A percentile compares a stretch with the other conserved stretches of the same genome.
These are phyloP conservation scores for Cyberlindnera saturnus DNA, from an alignment of 805 yeast genomes.

Conservation along the genomic window DNA sequence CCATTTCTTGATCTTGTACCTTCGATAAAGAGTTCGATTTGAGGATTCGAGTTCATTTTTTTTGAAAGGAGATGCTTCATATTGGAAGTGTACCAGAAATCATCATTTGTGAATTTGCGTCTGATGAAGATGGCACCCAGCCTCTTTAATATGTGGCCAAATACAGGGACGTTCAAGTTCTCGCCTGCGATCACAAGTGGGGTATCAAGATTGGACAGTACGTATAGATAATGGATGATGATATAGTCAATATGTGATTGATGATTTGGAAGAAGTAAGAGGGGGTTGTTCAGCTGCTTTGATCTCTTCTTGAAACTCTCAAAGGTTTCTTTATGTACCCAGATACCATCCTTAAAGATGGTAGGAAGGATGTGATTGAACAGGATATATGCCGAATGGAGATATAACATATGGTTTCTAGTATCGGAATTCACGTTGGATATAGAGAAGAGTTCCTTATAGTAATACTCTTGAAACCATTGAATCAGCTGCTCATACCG, in stretches of 20 bases:
- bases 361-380: slow-evolving; percentile 12
- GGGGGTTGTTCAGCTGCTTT: neutral
- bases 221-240: slow-evolving; percentile 16
- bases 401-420: slow-evolving; percentile 3
- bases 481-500: slow-evolving; percentile 7
- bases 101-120: slow-evolving; percentile 13
- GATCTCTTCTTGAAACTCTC: slow-evolving; percentile 6
- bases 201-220: slow-evolving; percentile 13
- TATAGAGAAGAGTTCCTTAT: slow-evolving; percentile 2
- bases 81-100: slow-evolving; percentile 14
- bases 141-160: slow-evolving; percentile 13
- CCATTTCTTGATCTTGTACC: slow-evolving; percentile 23
- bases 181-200: slow-evolving; percentile 23
- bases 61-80: slow-evolving; percentile 9
- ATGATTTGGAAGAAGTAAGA: slow-evolving; percentile 18
- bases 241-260: slow-evolving; percentile 21
- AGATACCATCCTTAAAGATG: slow-evolving; percentile 21
- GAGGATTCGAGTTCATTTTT: slow-evolving; percentile 6
- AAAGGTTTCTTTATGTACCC: slow-evolving; percentile 14
- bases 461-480: slow-evolving; percentile 15
- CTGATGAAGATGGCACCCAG: slow-evolving; percentile 19
- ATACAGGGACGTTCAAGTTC: slow-evolving; percentile 19
- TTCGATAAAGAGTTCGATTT: slow-evolving; percentile 19
- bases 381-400: slow-evolving; percentile 14
- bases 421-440: slow-evolving; percentile 15